Conservation (phyloP, 495 filamentous ascomycete genomes). For the Opeltia flavorubescens region DNA sequence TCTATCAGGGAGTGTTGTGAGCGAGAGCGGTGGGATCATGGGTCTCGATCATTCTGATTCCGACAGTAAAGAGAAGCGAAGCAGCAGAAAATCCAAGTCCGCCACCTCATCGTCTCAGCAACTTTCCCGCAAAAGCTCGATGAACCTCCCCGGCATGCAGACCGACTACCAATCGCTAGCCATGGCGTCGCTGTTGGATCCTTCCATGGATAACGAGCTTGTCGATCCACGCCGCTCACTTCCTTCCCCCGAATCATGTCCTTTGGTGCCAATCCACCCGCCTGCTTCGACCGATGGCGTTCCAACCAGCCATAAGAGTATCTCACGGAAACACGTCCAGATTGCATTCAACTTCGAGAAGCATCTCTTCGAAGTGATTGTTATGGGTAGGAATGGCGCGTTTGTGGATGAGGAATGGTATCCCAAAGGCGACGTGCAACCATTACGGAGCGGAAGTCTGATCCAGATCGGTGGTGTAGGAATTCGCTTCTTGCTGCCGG, state of each 20-base stretch:
- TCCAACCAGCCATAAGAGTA: slow-evolving; percentile 43
- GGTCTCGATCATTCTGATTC: slow-evolving; percentile 36
- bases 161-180: slow-evolving; percentile 23
- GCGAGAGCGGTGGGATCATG: slow-evolving; percentile 46
- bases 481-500: slow-evolving; percentile 60
- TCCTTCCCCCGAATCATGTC: slow-evolving; percentile 48
- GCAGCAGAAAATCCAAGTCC: slow-evolving; percentile 24
- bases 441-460: slow-evolving; percentile 54
- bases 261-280: slow-evolving; percentile 71
- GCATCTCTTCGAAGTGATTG: slow-evolving; percentile 62
- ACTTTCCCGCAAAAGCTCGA: slow-evolving; percentile 36
- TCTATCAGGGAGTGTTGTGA: slow-evolving; percentile 37
- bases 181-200: slow-evolving; percentile 29
- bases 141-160: slow-evolving; percentile 26
- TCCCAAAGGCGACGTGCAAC: slow-evolving; percentile 42
- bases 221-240: slow-evolving; percentile 26
- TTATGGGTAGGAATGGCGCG: slow-evolving; percentile 74
- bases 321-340: slow-evolving; percentile 74
- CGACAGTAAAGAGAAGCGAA: slow-evolving; percentile 13
- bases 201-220: not conserved
- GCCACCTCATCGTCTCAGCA: slow-evolving; percentile 22
- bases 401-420: slow-evolving; percentile 67
- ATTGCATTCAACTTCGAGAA: slow-evolving; percentile 67
- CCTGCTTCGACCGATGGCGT: slow-evolving; percentile 38
- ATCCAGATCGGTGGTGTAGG: slow-evolving; percentile 71